Evolutionary conservation across 345 rosid species (phyloP).

Genomic region (Ceriops zippeliana): DNA sequence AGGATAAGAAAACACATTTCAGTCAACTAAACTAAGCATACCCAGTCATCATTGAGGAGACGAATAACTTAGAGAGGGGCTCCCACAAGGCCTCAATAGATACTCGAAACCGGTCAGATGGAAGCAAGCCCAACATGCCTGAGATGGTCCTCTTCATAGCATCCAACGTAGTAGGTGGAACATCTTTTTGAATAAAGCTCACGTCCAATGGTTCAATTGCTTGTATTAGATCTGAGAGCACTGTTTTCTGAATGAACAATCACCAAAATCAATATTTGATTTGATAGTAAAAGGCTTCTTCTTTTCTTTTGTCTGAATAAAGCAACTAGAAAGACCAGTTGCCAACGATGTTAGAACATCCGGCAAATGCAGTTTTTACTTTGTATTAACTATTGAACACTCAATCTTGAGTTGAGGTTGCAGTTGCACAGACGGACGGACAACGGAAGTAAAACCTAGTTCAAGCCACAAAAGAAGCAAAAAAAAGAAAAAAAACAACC

Average conservation of each 20-base stretch:
- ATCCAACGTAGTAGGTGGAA: slow-evolving; percentile 75
- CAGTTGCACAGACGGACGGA: background rate
- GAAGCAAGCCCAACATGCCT: slow-evolving; percentile 95
- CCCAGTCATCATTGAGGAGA: slow-evolving; percentile 99
- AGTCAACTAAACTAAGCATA: slow-evolving; percentile 31
- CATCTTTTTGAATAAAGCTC: slow-evolving; percentile 84
- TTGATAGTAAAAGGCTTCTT: background rate
- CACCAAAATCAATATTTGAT: background rate
- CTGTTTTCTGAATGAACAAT: slow-evolving; percentile 49
- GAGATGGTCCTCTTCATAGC: slow-evolving; percentile 98
- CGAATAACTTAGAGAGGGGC: slow-evolving; percentile 77
- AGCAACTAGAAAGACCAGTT: background rate
- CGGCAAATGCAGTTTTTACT: background rate
- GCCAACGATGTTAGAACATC: background rate
- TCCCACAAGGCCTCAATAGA: slow-evolving; percentile 89
- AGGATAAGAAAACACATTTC: background rate
- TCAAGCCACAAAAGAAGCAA: too few relatives aligned
- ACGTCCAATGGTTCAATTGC: slow-evolving; percentile 93
- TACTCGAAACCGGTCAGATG: slow-evolving; percentile 88
- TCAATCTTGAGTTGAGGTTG: background rate
- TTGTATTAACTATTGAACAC: background rate
- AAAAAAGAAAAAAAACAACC: background rate
- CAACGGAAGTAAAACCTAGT: too few relatives aligned
- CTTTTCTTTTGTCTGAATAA: background rate
- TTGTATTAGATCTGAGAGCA: slow-evolving; percentile 61